These are phyloP conservation scores for Moringa oleifera DNA, from an alignment of 345 rosid genomes.

Conservation along the genomic window DNA sequence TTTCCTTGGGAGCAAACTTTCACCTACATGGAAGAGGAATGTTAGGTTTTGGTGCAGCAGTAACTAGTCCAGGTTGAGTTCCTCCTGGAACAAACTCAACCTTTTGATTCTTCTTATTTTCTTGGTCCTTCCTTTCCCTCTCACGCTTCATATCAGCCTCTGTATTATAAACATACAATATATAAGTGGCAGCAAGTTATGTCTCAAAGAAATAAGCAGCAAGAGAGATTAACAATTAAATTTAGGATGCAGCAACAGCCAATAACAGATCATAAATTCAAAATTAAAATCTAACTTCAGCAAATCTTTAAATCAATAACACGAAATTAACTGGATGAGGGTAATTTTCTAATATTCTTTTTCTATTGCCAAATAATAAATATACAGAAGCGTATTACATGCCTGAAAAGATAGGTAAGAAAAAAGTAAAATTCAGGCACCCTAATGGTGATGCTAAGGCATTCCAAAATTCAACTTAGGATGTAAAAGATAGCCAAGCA, in stretches of 20 bases:
- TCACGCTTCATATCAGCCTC: conserved; percentile 78
- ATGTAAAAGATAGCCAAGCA: background rate
- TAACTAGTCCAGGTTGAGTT: conserved; percentile 49
- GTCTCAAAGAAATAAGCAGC: too few relatives aligned
- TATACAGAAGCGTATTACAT: background rate
- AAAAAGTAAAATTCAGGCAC: background rate
- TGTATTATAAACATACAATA: conserved; percentile 24
- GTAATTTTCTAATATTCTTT: background rate
- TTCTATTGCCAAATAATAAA: background rate
- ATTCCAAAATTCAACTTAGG: background rate
- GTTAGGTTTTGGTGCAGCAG: conserved; percentile 48
- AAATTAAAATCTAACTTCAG: too few relatives aligned
- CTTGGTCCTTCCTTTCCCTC: conserved; percentile 85
- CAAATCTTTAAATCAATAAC: too few relatives aligned
- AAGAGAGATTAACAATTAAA: too few relatives aligned
- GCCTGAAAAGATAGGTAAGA: too few relatives aligned
- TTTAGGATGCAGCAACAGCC: background rate
- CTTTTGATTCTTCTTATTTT: conserved; percentile 72
- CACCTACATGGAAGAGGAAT: conserved; percentile 56
- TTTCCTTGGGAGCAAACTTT: background rate
- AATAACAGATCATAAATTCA: background rate
- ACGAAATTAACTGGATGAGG: too few relatives aligned
- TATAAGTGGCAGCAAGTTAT: background rate
- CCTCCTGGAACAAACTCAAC: conserved; percentile 67
- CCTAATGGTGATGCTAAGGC: background rate